A percentile compares a stretch with the other conserved stretches of the same genome.
These are phyloP conservation scores for Perilla frutescens DNA, from an alignment of 257 asterid species.

Conservation along the genomic window DNA sequence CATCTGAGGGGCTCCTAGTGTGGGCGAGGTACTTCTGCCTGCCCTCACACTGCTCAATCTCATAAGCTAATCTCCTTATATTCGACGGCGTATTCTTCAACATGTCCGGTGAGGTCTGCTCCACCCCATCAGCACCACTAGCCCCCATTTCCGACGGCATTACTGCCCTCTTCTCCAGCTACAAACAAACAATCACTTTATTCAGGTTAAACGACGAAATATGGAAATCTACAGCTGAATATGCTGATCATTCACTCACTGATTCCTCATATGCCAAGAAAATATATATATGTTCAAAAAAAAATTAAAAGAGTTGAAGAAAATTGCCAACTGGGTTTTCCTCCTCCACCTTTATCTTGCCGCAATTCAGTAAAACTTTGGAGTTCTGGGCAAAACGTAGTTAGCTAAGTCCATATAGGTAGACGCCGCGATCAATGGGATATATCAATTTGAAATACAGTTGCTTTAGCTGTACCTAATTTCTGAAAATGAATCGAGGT, in stretches of 20 bases:
- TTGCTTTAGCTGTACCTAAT: slow-evolving; percentile 3
- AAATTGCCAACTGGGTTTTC: slow-evolving; percentile 26
- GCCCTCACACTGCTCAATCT: slow-evolving; percentile 84
- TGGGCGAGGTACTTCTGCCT: slow-evolving; percentile 92
- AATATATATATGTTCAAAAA: neutral
- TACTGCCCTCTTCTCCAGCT: slow-evolving; percentile 30
- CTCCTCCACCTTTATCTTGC: slow-evolving; percentile 6
- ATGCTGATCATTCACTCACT: slow-evolving; percentile 27
- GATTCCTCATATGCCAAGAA: slow-evolving; percentile 5
- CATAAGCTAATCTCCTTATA: slow-evolving; percentile 78
- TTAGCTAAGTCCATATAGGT: slow-evolving; percentile 17
- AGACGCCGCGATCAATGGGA: slow-evolving; percentile 11
- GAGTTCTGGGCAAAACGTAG: slow-evolving; percentile 17
- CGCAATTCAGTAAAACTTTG: slow-evolving; percentile 20
- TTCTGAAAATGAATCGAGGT: slow-evolving; percentile 12
- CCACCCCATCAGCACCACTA: slow-evolving; percentile 43
- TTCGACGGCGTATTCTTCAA: slow-evolving; percentile 91
- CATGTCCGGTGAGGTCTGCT: slow-evolving; percentile 72
- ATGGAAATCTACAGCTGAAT: neutral
- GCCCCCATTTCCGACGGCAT: slow-evolving; percentile 31
- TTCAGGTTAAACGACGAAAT: slow-evolving; percentile 5
- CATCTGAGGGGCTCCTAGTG: slow-evolving; percentile 90
- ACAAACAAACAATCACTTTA: neutral
- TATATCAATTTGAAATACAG: slow-evolving; percentile 7
- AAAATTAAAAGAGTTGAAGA: neutral